Percentiles rank a stretch among this genome's conserved stretches.
These are phyloP conservation scores for Ormosia semicastrata DNA, from an alignment of 306 rosid species.

Conservation along the genomic window DNA sequence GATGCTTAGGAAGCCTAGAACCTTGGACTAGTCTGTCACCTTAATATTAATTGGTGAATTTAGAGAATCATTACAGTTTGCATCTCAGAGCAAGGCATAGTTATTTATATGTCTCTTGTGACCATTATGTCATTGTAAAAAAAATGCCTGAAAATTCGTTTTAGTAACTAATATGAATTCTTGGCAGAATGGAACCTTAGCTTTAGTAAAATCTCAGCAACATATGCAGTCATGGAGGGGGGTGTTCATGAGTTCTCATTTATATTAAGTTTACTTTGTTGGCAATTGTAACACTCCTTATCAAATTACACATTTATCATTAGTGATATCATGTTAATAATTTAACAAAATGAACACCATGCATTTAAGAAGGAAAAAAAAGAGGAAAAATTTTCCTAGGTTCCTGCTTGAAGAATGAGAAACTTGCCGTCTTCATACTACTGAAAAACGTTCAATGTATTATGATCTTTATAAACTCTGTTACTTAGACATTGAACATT, in stretches of 20 bases:
- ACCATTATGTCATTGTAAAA: not conserved
- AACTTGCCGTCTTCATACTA: not conserved
- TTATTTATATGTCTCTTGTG: not conserved
- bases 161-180: not conserved
- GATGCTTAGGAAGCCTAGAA: not conserved
- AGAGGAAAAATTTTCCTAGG: not conserved
- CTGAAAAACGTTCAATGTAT: not conserved
- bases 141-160: not conserved
- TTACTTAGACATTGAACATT: not conserved
- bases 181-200: not conserved
- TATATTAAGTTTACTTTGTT: not conserved
- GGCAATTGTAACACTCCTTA: not conserved
- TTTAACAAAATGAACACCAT: not conserved
- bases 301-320: not conserved
- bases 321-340: not conserved
- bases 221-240: not conserved
- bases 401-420: slow-evolving; percentile 13
- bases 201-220: not conserved
- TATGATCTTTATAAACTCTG: not conserved
- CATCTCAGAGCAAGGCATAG: not conserved
- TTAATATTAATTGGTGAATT: not conserved
- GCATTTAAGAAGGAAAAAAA: not conserved
- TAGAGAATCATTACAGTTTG: not conserved
- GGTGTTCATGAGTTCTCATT: not conserved
- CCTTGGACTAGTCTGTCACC: slow-evolving; percentile 2